Evolutionary conservation across 2,329 filamentous ascomycete genomes (phyloP).

Genomic region (Cercospora beticola): DNA sequence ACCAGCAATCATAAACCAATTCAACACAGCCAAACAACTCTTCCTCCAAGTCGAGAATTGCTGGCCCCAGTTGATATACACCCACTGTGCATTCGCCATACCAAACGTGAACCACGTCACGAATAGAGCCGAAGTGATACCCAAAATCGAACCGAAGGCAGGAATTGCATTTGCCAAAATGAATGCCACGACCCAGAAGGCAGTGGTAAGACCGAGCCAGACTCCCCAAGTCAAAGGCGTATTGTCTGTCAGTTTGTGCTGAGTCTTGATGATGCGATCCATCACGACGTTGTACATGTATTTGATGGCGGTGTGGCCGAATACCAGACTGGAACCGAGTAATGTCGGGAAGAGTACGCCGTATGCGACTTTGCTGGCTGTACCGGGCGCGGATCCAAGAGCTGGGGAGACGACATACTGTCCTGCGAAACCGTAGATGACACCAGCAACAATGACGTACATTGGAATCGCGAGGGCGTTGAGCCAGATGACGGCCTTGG

Average conservation of each 20-base stretch:
- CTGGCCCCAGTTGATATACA: conserved; percentile 8
- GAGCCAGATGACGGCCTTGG: conserved; percentile 33
- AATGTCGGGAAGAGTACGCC: conserved; percentile 54
- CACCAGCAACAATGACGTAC: conserved; percentile 53
- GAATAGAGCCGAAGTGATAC: conserved; percentile 53
- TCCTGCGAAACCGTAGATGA: conserved; percentile 55
- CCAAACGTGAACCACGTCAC: conserved; percentile 58
- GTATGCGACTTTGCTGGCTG: conserved; percentile 53
- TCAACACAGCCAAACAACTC: conserved; percentile 7
- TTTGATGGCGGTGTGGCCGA: conserved; percentile 54
- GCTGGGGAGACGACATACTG: conserved; percentile 49
- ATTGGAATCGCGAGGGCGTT: conserved; percentile 53
- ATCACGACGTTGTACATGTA: conserved; percentile 54
- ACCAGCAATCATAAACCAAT: conserved; percentile 7
- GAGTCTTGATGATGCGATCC: conserved; percentile 5
- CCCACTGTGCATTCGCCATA: conserved; percentile 19
- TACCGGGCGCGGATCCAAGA: conserved; percentile 48
- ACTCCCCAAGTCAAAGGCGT: conserved; percentile 49
- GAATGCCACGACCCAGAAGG: conserved; percentile 49
- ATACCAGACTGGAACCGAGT: conserved; percentile 52
- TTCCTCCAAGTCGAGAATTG: conserved; percentile 9
- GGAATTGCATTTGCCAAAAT: conserved; percentile 52
- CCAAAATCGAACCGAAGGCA: conserved; percentile 56
- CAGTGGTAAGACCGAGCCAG: conserved; percentile 50
- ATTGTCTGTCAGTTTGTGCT: conserved; percentile 37